Evolutionary conservation across 2,329 filamentous ascomycete genomes (phyloP), one percentile per base, ranked within the genome.

Genomic region (Aspergillus hiratsukae): DNA sequence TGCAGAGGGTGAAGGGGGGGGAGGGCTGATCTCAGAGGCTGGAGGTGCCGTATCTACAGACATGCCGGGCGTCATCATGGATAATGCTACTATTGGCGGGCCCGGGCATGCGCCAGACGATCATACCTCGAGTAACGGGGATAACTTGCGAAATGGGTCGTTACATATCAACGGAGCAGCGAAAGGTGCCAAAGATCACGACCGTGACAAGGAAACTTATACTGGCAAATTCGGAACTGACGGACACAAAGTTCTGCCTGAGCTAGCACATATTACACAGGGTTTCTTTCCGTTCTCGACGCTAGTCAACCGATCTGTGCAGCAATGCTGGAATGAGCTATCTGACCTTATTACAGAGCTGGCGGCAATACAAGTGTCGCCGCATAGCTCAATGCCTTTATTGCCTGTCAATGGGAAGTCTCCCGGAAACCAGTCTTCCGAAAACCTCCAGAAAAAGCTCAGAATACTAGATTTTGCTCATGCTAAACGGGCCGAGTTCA

Each of bases 401-500:
- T 29, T 61, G 29, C 49, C 61, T 31, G 25, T 56, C 9, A 69
- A 63, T 64, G 70, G 68, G 23, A 73, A 72, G 54, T 49, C 60
- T 19, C 48, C 58, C 0, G 72, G 71, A 10, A 75, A 74, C 51
- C 74, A 75, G 54, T 70, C 70, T 6, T 60, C 69, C 11, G 85
- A 87, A 58, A 93, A 90, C 67, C 67, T 89, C 11, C 79, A 82
- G 31, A 96, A 96, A 76, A 97, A 96, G 74, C 76, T 84, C 28
- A 75, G 80, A 37, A 73, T 97, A 53, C 75, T 96, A 57, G 84
- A 89, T 46, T 96, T 94, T 75, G 86, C 89, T 8, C 87, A 93
- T 70, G 83, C 86, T 23, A 85, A 88, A 67, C 87, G 96, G 68
- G 86, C 87, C 29, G 91, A 90, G 76, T 97, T 95, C 80, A 90